Conservation (phyloP, 805 yeast species). For the Nakazawaea ishiwadae region DNA sequence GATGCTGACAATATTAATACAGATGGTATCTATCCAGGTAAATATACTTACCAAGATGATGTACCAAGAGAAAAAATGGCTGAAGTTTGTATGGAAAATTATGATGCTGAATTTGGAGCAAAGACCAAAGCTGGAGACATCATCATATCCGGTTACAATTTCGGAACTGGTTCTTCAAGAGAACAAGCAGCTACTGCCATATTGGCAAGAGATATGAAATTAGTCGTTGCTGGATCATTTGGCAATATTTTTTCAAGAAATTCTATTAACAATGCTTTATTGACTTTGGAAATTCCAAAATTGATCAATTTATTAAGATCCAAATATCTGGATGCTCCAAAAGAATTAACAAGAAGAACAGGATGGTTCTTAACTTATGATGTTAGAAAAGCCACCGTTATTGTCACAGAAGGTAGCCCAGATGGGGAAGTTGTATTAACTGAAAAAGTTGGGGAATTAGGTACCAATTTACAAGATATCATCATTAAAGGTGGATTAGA, state of each 20-base stretch:
- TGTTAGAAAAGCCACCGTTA: conserved; percentile 77
- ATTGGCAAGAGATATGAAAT: conserved; percentile 85
- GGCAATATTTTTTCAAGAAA: conserved; percentile 96
- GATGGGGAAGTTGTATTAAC: conserved; percentile 54
- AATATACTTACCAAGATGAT: conserved; percentile 97
- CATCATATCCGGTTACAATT: conserved; percentile 86
- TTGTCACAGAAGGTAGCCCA: conserved; percentile 59
- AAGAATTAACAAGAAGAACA: conserved; percentile 88
- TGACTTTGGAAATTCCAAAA: conserved; percentile 91
- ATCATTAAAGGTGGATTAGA: conserved; percentile 97
- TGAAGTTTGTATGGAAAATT: conserved; percentile 98
- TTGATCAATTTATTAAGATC: conserved; percentile 74
- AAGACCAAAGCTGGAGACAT: conserved; percentile 88
- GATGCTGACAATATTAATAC: conserved; percentile 97
- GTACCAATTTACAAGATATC: conserved; percentile 92
- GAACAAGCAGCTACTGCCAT: conserved; percentile 99
- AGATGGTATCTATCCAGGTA: conserved; percentile 98
- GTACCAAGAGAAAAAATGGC: conserved; percentile 96
- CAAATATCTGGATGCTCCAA: conserved; percentile 46
- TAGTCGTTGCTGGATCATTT: conserved; percentile 95
- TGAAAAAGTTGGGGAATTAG: conserved; percentile 93
- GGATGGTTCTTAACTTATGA: conserved; percentile 94
- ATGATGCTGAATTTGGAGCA: conserved; percentile 80
- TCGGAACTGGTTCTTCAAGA: conserved; percentile 98
- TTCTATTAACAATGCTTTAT: conserved; percentile 91